Conservation (phyloP, 2,329 filamentous ascomycete genomes). For the Apiospora aurea region DNA sequence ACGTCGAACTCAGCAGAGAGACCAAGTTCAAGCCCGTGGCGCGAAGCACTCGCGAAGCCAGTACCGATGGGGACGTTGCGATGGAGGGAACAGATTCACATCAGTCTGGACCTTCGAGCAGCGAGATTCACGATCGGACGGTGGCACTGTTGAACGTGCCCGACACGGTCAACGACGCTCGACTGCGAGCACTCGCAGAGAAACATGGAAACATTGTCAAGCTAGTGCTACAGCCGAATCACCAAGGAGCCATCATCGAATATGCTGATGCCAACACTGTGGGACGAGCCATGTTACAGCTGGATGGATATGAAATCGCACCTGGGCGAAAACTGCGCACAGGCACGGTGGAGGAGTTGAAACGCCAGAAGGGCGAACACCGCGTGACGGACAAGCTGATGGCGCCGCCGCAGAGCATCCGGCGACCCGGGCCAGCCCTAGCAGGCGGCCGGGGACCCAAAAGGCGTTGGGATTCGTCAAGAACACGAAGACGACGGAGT, state of each 20-base stretch:
- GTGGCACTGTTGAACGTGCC: conserved; percentile 85
- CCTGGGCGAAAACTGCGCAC: conserved; percentile 59
- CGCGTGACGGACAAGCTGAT: conserved; percentile 45
- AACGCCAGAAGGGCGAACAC: conserved; percentile 55
- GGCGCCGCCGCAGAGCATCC: conserved; percentile 51
- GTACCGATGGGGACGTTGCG: conserved; percentile 48
- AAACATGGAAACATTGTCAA: conserved; percentile 75
- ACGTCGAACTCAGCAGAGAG: conserved; percentile 67
- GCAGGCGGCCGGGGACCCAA: conserved; percentile 44
- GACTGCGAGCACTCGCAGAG: conserved; percentile 76
- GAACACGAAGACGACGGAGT: conserved; percentile 31
- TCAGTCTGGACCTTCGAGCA: conserved; percentile 47
- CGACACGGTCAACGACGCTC: conserved; percentile 90
- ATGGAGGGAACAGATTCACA: conserved; percentile 39
- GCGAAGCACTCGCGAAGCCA: conserved; percentile 50
- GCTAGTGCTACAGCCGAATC: conserved; percentile 79
- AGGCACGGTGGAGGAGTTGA: conserved; percentile 62
- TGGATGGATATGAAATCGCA: conserved; percentile 63
- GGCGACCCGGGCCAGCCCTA: conserved; percentile 50
- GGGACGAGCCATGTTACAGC: conserved; percentile 71
- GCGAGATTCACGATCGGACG: conserved; percentile 69
- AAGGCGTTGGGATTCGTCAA: conserved; percentile 52
- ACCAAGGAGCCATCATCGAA: conserved; percentile 87
- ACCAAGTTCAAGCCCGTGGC: conserved; percentile 64
- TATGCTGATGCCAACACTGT: conserved; percentile 74